Conservation (phyloP, 2,329 filamentous ascomycete genomes). For the Cordyceps sp. region DNA sequence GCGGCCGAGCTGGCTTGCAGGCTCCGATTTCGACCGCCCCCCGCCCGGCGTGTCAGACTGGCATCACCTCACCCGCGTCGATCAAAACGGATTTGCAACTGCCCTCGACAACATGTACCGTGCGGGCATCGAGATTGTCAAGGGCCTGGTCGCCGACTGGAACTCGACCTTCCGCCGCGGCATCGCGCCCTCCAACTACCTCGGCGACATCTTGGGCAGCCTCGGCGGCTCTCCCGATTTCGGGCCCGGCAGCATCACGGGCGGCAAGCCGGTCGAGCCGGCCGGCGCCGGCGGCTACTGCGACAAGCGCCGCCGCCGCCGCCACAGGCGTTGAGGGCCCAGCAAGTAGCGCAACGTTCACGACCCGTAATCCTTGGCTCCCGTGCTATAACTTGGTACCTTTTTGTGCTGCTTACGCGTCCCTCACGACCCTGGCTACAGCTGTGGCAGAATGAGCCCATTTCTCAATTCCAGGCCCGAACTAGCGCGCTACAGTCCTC, state of each 20-base stretch:
- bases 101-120: slow-evolving; percentile 49
- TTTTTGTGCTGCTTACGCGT: too few relatives aligned
- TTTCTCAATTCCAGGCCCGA: too few relatives aligned
- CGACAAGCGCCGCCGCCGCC: too few relatives aligned
- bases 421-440: too few relatives aligned
- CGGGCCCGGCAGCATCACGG: slow-evolving; percentile 33
- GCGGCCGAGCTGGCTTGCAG: slow-evolving; percentile 9
- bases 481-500: too few relatives aligned
- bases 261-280: slow-evolving; percentile 14
- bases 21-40: slow-evolving; percentile 56
- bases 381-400: too few relatives aligned
- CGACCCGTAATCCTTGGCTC: too few relatives aligned
- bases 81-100: slow-evolving; percentile 48
- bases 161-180: slow-evolving; percentile 38
- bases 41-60: slow-evolving; percentile 37
- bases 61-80: slow-evolving; percentile 39
- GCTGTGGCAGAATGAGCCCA: too few relatives aligned
- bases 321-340: too few relatives aligned
- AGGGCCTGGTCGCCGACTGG: slow-evolving; percentile 47
- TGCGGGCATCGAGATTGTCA: slow-evolving; percentile 47
- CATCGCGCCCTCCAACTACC: slow-evolving; percentile 43
- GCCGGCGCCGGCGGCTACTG: too few relatives aligned
- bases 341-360: too few relatives aligned
- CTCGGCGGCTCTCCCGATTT: slow-evolving; percentile 51
- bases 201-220: slow-evolving; percentile 56